These are phyloP conservation scores for Capsicum baccatum DNA, from an alignment of 257 asterid genomes.

Conservation along the genomic window DNA sequence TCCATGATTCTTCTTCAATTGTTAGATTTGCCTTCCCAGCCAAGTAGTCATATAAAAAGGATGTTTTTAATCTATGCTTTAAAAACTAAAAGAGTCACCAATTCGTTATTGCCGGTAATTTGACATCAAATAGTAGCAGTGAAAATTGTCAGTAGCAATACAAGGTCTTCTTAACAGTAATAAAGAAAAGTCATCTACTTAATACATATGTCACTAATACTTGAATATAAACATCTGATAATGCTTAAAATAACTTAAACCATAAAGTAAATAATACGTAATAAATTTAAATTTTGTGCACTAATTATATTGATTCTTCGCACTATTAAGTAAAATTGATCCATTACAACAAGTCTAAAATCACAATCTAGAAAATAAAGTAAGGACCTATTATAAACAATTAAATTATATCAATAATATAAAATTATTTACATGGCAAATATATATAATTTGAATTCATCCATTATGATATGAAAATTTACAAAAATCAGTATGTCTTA, in stretches of 20 bases:
- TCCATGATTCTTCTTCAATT: not conserved
- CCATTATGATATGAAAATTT: no score
- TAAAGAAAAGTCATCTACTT: not conserved
- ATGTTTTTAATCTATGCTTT: not conserved
- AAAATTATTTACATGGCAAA: no score
- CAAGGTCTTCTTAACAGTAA: not conserved
- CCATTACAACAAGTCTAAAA: not conserved
- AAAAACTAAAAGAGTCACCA: not conserved
- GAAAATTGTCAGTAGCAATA: not conserved
- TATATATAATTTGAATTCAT: not conserved
- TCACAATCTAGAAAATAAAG: no score
- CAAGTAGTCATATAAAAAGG: not conserved
- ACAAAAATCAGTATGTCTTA: no score
- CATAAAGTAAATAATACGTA: not conserved
- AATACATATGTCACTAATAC: not conserved
- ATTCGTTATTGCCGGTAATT: not conserved
- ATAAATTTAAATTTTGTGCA: not conserved
- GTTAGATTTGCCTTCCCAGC: not conserved
- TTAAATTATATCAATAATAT: not conserved
- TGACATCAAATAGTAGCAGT: not conserved
- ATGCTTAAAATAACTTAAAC: not conserved
- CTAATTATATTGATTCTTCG: no score
- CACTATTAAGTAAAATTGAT: not conserved
- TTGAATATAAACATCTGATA: not conserved
- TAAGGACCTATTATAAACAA: not conserved